Percentiles rank a stretch among this genome's conserved stretches.
phyloP scores from a whole-genome alignment of 2,329 filamentous ascomycete species.

The Cordyceps cateniannulata region DNA sequence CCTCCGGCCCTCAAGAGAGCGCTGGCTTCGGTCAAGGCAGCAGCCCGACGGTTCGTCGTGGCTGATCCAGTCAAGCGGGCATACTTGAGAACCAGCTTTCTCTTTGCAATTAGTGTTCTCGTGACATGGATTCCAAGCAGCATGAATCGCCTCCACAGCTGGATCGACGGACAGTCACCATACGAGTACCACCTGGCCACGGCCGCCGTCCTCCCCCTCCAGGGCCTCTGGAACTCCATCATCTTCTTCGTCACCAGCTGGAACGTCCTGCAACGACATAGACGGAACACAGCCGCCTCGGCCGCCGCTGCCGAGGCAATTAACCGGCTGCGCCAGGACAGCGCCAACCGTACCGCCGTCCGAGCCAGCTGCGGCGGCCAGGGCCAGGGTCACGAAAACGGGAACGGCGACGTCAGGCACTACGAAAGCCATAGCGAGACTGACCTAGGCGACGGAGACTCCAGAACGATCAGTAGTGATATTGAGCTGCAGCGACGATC shows the following conservation, averaged over 20 bases:
- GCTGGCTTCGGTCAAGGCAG: slow-evolving; percentile 21
- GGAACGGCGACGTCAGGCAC: neutral
- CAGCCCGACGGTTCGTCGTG: slow-evolving; percentile 27
- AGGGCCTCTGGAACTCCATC: slow-evolving; percentile 74
- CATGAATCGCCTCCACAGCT: slow-evolving; percentile 66
- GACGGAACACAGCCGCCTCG: slow-evolving; percentile 4
- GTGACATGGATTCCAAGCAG: slow-evolving; percentile 62
- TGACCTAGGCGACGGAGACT: slow-evolving; percentile 13
- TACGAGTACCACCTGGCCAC: slow-evolving; percentile 64
- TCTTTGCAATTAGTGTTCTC: slow-evolving; percentile 54
- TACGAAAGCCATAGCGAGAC: slow-evolving; percentile 12
- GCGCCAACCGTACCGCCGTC: neutral
- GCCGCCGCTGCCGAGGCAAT: slow-evolving; percentile 5
- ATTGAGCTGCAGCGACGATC: slow-evolving; percentile 12
- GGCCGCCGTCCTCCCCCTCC: slow-evolving; percentile 66
- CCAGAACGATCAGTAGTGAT: slow-evolving; percentile 12
- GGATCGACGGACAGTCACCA: slow-evolving; percentile 45
- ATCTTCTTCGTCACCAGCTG: slow-evolving; percentile 67
- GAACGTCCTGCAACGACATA: slow-evolving; percentile 15
- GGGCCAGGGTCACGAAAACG: too few relatives aligned
- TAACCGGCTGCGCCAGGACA: slow-evolving; percentile 1
- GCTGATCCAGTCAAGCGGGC: slow-evolving; percentile 53
- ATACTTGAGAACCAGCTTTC: slow-evolving; percentile 54
- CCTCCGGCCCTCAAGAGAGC: slow-evolving; percentile 18
- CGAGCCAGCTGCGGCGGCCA: neutral